A percentile compares a stretch with the other conserved stretches of the same genome.
These are phyloP conservation scores for Tephrocybe sp. DNA, from an alignment of 768 basidiomycete genomes.

Conservation along the genomic window DNA sequence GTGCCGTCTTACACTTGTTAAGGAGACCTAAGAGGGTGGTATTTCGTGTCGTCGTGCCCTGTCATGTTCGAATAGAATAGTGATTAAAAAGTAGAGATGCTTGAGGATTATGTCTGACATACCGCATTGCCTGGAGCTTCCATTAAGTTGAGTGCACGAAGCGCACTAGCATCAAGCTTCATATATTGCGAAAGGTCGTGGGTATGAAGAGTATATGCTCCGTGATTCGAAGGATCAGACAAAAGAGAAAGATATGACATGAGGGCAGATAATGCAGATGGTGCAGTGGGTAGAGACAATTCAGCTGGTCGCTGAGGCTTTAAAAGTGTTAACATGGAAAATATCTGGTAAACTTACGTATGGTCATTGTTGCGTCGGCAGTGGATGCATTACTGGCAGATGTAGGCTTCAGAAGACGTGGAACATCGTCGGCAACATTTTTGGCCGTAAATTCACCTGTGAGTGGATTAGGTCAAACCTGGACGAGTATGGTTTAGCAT, in stretches of 20 bases:
- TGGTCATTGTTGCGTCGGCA: constrained; percentile 47
- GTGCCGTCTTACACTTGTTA: constrained; percentile 95
- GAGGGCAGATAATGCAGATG: constrained; percentile 78
- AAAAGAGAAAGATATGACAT: constrained; percentile 80
- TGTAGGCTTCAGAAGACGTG: constrained; percentile 57
- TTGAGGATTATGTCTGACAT: constrained; percentile 11
- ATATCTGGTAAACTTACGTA: constrained; percentile 45
- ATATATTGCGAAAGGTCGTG: constrained; percentile 95
- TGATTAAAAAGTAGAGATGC: constrained; percentile 1
- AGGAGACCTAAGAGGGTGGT: constrained; percentile 86
- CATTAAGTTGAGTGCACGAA: constrained; percentile 84
- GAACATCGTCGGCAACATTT: constrained; percentile 78
- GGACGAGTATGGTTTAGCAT: constrained; percentile 18
- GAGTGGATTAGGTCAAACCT: background rate
- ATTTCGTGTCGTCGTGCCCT: constrained; percentile 70
- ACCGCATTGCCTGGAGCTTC: constrained; percentile 64
- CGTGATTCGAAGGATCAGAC: constrained; percentile 73
- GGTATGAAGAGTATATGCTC: constrained; percentile 73
- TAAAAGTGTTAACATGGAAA: background rate
- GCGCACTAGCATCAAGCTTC: constrained; percentile 92
- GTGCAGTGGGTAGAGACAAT: constrained; percentile 71
- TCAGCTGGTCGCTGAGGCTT: constrained; percentile 51
- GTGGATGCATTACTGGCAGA: constrained; percentile 34
- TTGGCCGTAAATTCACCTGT: constrained; percentile 83
- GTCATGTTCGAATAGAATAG: background rate